These are phyloP conservation scores for Coemansia sp. DNA, from an alignment of 192 early-diverging fungal species.

Conservation along the genomic window DNA sequence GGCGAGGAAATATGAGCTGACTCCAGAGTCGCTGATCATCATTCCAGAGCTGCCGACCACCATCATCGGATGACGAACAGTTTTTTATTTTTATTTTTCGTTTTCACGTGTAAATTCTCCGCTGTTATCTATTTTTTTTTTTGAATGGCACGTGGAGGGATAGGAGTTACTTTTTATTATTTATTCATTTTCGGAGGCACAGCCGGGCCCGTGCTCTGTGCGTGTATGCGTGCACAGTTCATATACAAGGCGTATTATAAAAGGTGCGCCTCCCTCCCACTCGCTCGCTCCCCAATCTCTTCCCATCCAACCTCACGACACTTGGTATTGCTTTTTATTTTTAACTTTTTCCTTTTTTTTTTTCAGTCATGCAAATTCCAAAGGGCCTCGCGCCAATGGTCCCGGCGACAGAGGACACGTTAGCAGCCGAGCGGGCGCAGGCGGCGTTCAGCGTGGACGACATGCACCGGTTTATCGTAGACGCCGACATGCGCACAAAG, in stretches of 20 bases:
- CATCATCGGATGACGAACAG: background rate
- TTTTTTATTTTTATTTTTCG: background rate
- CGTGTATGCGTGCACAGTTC: too few relatives aligned
- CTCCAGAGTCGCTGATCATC: slow-evolving; percentile 71
- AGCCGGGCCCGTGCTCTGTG: background rate
- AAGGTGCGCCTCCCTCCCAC: too few relatives aligned
- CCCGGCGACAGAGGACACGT: slow-evolving; percentile 45
- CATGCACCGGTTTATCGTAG: slow-evolving; percentile 71
- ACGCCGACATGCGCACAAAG: slow-evolving; percentile 62
- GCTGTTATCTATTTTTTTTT: background rate
- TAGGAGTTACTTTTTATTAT: background rate
- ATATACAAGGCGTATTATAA: too few relatives aligned
- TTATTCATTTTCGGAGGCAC: background rate
- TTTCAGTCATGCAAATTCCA: slow-evolving; percentile 35
- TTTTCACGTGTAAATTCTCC: slow-evolving; percentile 4
- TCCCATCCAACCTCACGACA: too few relatives aligned
- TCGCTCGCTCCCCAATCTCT: background rate
- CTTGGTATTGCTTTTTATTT: background rate
- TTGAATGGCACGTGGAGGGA: background rate
- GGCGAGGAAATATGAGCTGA: slow-evolving; percentile 64
- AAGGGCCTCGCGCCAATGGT: slow-evolving; percentile 29
- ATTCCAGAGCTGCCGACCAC: slow-evolving; percentile 63
- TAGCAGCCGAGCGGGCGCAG: slow-evolving; percentile 68
- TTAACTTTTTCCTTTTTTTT: slow-evolving; percentile 3
- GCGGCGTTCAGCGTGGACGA: slow-evolving; percentile 67